Base-by-base conservation (phyloP, 176 grass and related monocot species). In the Zea mays region DNA sequence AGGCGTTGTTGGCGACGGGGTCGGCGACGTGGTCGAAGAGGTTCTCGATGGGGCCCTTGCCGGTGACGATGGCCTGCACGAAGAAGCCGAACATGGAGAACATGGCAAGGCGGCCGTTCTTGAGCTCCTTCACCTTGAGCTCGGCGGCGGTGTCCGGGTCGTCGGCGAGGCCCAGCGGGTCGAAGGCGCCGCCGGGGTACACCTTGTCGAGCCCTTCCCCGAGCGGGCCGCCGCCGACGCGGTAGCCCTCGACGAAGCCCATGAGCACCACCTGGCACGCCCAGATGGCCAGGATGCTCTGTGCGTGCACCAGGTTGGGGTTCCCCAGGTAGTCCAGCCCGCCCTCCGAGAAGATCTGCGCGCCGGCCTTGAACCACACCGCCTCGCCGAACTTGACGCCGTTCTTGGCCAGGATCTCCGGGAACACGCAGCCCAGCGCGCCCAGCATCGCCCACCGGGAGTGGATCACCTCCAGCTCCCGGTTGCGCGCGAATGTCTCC, bases 41-140 rank as follows among this genome's bases (percentile, higher is more conserved):
- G 92, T 99, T 99, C 87, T 99, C 96, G 3, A 99, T 69, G 0
- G 96, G 96, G 0, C 96, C 96, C 78, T 99, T 99, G 0, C 92
- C 96, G 39, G 96, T 99, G 15, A 99, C 96, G 7, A 99, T 99
- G 61, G 96, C 92, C 83, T 95, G 96, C 16, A 99, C 87, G 39
- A 99, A 99, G 91, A 99, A 99, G 0, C 96, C 96, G 5, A 99
- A 99, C 96, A 99, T 99, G 21, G 96, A 99, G 83, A 99, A 99
- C 94, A 97, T 97, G 70, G 94, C 90, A 62, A 97, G 70, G 54
- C 94, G 77, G 2, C 94, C 94, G 64, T 97, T 97, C 90, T 97
- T 97, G 84, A 97, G 72, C 84, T 97, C 94, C 88, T 97, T 97
- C 0, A 97, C 94, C 88, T 97, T 97, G 59, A 97, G 86, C 88